Base-by-base conservation (phyloP, 768 basidiomycete species). In the Rhodotorula diobovata region DNA sequence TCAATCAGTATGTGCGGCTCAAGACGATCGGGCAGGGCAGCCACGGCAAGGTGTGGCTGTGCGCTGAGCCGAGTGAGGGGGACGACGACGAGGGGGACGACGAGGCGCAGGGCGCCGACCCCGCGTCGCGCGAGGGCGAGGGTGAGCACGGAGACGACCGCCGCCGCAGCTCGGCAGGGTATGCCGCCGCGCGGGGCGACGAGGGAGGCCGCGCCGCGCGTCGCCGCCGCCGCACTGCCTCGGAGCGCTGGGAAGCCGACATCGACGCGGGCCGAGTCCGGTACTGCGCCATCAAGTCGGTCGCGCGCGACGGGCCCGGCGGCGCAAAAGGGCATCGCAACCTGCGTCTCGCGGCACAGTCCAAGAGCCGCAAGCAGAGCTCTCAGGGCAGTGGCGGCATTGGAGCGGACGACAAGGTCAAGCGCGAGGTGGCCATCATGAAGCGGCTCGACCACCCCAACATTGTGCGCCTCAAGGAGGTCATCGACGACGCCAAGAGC, bases 401-500 rank as follows among this genome's bases (percentile, higher is more conserved):
- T 35, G 70, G 68, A 18, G 62, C 70, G 9, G 78, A 78, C 61
- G 78, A 79, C 69, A 77, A 78, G 71, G 76, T 77, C 60, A 76
- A 75, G 67, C 67, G 74, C 23, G 77, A 79, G 65, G 76, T 79
- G n/a, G 96, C 96, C 5, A 94, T 98, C 80, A 96, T 99, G 91
- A 98, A 97, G 84, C 94, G 96, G 8, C 60, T 79, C 39, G 76
- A 77, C 60, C 78, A 79, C 60, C 72, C 71, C 30, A 77, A 79
- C 45, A 68, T 79, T 41, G 78, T 78, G 20, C 84, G 89, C 72
- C 85, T 99, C 67, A 87, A 87, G 76, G 93, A 97, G 80, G 93
- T 97, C 78, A 94, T 99, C 71, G 94, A 98, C 80, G 96, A 97
- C 81, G 86, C 87, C 54, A 85, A 89, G 73, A 86, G 86, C 61